Conservation (phyloP, 2,329 filamentous ascomycete species). For the Fusarium bulbicola region DNA sequence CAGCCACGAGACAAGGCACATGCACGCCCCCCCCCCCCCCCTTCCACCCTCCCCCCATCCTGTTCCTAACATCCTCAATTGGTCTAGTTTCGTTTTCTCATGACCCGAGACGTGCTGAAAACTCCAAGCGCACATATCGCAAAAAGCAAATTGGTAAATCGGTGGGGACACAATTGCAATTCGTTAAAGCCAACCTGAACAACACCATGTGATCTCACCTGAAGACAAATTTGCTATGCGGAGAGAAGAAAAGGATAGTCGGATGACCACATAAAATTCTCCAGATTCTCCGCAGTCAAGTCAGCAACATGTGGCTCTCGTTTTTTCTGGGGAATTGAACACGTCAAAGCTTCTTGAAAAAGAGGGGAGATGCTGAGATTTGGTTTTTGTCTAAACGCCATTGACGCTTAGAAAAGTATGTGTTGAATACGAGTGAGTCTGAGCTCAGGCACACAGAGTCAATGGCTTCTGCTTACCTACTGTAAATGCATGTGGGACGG, state of each 20-base stretch:
- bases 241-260: background rate
- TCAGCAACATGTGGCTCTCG: slow-evolving; percentile 8
- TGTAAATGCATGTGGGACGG: background rate
- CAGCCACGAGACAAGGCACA: background rate
- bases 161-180: background rate
- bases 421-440: slow-evolving; percentile 1
- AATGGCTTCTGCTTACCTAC: background rate
- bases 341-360: slow-evolving; percentile 15
- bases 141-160: slow-evolving; percentile 17
- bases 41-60: too few relatives aligned
- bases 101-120: slow-evolving; percentile 6
- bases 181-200: background rate
- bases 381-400: slow-evolving; percentile 32
- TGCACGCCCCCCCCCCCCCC: background rate
- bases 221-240: background rate
- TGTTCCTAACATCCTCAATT: background rate
- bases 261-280: slow-evolving; percentile 14
- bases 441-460: slow-evolving; percentile 16
- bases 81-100: slow-evolving; percentile 28
- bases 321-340: slow-evolving; percentile 8
- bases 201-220: slow-evolving; percentile 20
- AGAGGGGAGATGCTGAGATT: background rate
- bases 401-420: slow-evolving; percentile 29
- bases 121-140: slow-evolving; percentile 23
- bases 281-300: slow-evolving; percentile 24